Evolutionary conservation across 495 filamentous ascomycete genomes (phyloP), one percentile per base, ranked within the genome.

Genomic region (Glutinoglossum americanum): DNA sequence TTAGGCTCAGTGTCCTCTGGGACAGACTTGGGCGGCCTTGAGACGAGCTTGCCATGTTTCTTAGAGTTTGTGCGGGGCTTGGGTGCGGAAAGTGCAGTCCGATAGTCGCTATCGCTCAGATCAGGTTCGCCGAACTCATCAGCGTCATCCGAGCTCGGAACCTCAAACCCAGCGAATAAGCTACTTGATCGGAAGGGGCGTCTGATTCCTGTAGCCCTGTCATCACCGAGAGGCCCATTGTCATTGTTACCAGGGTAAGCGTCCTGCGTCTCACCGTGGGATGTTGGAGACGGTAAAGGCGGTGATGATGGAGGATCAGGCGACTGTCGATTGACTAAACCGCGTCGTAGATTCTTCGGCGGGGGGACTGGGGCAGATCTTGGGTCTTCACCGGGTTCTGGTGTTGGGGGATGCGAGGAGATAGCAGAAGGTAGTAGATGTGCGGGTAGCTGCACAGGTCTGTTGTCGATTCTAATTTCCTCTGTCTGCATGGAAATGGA

Each of bases 181-280:
- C 84, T 89, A 63, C 83, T 88, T 32, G 84, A 81, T 59, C 85
- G 73, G 60, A 81, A 78, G 1, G 85, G 86, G 37, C 84, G 75
- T 58, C 82, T 77, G 56, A 85, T 72, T 21, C 76, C 74, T 15
- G 77, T 74, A 37, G 69, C 74, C 6, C 65, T 65, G 55, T 81
- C 74, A 51, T 69, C 73, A 4, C 79, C 79, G 58, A 89, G 65
- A 1, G 85, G 85, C 0, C 83, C 85, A 61, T 89, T 83, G 63
- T 90, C 85, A 63, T 89, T 88, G 60, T 87, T 88, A 0, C 85
- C 87, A 3, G 84, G 82, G 64, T 89, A 89, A 7, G 76, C 74
- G 62, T 89, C 79, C 35, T 75, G 70, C 4, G 75, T 75, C 32
- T 77, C 77, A 13, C 61, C 17, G 7, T 3, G 51, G n/a, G 59